A percentile compares a stretch with the other conserved stretches of the same genome.
Evolutionary conservation across 2,329 filamentous ascomycete species (phyloP).

Genomic region (Ceratocystis lukuohia): DNA sequence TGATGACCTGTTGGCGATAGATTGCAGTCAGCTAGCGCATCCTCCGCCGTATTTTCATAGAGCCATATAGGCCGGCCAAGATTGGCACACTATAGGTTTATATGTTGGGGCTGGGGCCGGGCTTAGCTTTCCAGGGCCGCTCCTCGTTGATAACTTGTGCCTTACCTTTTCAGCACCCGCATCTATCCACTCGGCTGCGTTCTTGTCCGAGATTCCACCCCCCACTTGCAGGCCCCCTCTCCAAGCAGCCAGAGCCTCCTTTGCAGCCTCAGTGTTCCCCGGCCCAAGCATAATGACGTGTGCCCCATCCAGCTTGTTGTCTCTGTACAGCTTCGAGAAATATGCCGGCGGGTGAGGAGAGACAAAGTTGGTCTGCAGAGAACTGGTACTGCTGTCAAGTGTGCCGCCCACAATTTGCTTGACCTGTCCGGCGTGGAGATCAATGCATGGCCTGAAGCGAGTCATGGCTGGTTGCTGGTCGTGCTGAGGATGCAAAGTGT

Average conservation of each 20-base stretch:
- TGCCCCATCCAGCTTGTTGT: slow-evolving; percentile 59
- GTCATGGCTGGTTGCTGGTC: slow-evolving; percentile 51
- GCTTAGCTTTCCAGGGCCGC: not conserved
- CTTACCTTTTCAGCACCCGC: slow-evolving; percentile 75
- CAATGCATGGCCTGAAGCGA: slow-evolving; percentile 88
- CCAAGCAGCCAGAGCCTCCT: slow-evolving; percentile 67
- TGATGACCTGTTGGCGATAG: slow-evolving; percentile 59
- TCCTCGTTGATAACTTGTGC: too few relatives aligned
- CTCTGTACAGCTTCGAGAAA: slow-evolving; percentile 70
- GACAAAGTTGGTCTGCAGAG: slow-evolving; percentile 82
- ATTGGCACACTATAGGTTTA: not conserved
- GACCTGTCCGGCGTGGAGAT: slow-evolving; percentile 91
- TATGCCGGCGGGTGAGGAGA: slow-evolving; percentile 69
- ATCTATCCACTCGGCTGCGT: slow-evolving; percentile 76
- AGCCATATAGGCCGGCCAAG: too few relatives aligned
- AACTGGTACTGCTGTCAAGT: slow-evolving; percentile 50
- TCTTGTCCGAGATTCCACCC: slow-evolving; percentile 79
- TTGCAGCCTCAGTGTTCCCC: slow-evolving; percentile 68
- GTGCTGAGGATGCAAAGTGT: not conserved
- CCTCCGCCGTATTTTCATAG: not conserved
- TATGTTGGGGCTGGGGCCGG: not conserved
- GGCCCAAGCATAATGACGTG: slow-evolving; percentile 96
- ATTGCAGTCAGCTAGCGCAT: not conserved
- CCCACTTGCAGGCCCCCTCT: slow-evolving; percentile 72
- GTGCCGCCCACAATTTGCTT: slow-evolving; percentile 98